A percentile compares a stretch with the other conserved stretches of the same genome.
These are phyloP conservation scores for Metarhizium rileyi DNA, from an alignment of 2,329 filamentous ascomycete species.

Conservation along the genomic window DNA sequence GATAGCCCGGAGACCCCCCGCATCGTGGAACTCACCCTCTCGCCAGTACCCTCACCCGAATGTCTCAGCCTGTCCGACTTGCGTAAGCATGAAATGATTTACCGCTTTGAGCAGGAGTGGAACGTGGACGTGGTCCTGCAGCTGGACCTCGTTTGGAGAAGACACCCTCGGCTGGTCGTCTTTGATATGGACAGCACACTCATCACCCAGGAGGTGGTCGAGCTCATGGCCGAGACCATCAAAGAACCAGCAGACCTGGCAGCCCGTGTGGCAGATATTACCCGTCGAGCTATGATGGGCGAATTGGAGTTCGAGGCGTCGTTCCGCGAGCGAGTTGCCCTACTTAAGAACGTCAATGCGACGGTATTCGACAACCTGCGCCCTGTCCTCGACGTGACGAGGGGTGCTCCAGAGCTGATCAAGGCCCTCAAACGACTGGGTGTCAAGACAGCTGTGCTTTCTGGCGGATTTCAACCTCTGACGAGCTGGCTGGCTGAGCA, in stretches of 20 bases:
- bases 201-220: constrained; percentile 95
- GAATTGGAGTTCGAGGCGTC: constrained; percentile 86
- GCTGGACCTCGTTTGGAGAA: constrained; percentile 60
- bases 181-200: constrained; percentile 99
- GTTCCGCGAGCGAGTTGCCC: constrained; percentile 67
- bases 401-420: constrained; percentile 68
- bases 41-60: constrained; percentile 48
- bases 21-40: constrained; percentile 57
- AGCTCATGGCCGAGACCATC: constrained; percentile 79
- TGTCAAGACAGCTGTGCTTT: constrained; percentile 81
- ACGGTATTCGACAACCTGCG: constrained; percentile 72
- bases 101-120: constrained; percentile 80
- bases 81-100: constrained; percentile 71
- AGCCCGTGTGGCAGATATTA: constrained; percentile 77
- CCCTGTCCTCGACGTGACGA: constrained; percentile 67
- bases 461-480: constrained; percentile 83
- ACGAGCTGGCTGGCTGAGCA: constrained; percentile 76
- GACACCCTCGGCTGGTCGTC: constrained; percentile 77
- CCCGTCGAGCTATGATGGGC: constrained; percentile 87
- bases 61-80: constrained; percentile 61
- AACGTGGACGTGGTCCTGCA: constrained; percentile 79
- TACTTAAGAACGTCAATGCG: constrained; percentile 72
- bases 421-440: constrained; percentile 66
- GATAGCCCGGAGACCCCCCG: constrained; percentile 49
- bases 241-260: constrained; percentile 60